Evolutionary conservation across 305 asterid genomes (phyloP).

Genomic region (Fraxinus platypoda): DNA sequence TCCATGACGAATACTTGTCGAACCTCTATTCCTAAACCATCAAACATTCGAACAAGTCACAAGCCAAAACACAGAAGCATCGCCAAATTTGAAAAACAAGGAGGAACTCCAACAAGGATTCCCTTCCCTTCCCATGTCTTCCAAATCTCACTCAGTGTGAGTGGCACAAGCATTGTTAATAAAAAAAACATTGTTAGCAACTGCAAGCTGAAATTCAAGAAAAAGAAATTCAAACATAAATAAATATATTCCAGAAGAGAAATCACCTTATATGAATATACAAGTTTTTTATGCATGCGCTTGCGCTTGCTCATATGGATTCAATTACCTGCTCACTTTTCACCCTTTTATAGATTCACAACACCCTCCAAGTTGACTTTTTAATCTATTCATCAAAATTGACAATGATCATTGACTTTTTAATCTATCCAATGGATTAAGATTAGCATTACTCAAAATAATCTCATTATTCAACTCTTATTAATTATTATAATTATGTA

Average conservation of each 20-base stretch:
- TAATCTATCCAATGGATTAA: neutral
- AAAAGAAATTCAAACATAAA: neutral
- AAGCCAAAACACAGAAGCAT: conserved; percentile 46
- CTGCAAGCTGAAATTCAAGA: conserved; percentile 41
- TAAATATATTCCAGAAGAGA: neutral
- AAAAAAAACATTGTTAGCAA: neutral
- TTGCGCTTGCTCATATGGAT: too few species aligned
- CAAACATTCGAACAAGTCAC: conserved; percentile 27
- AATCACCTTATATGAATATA: neutral
- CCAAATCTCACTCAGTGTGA: conserved; percentile 23
- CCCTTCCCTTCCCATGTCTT: conserved; percentile 41
- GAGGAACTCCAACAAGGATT: conserved; percentile 32
- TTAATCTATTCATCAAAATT: neutral
- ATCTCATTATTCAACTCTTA: neutral
- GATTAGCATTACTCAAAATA: neutral
- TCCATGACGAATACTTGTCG: conserved; percentile 41
- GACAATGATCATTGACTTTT: neutral
- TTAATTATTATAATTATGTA: too few species aligned
- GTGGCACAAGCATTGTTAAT: neutral
- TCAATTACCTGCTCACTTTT: too few species aligned
- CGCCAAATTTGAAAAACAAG: conserved; percentile 36
- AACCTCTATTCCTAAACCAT: conserved; percentile 22
- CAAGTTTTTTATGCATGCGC: too few species aligned
- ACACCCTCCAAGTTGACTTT: neutral
- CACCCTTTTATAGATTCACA: too few species aligned